Evolutionary conservation across 2,329 filamentous ascomycete species (phyloP), one percentile per base, ranked within the genome.

Genomic region (Trichoderma guizhouense): DNA sequence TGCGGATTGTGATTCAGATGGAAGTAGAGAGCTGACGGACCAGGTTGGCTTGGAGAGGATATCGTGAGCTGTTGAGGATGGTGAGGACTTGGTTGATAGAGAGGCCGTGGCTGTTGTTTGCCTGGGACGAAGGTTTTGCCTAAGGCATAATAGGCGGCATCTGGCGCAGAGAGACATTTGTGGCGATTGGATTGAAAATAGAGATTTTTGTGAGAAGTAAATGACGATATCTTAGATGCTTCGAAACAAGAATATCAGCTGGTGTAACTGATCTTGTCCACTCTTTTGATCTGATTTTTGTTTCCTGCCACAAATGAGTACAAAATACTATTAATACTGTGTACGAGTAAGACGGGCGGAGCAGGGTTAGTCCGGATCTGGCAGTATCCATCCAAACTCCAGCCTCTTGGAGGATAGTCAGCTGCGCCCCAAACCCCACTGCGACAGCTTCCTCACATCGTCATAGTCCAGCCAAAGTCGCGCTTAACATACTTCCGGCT

Each of bases 21-120:
- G 51, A 14, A 96, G 85, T 6, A 97, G 89, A 9, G 92, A 91
- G 39, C 89, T 85, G 75, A 97, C 91, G 60, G 95, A 97, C 95
- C 95, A 98, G 63, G 88, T 91, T 26, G 95, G 94, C 72, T 87
- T 86, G 18, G 89, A 86, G 69, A 95, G 89, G 69, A 92, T 84
- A n/a, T 82, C 79, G 62, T 82, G 77, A 68, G 74, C 76, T 57
- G 70, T 77, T 69, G 61, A 71, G 70, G 43, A 75, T 72, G 21
- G 69, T 71, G 62, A 72, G 72, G 34, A 74, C 71, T 21, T 73
- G 24, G 69, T 63, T 65, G 75, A 72, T 60, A 73, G 62, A 51
- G 74, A 74, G 68, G 74, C 74, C 43, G 74, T 57, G 69, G 72
- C 24, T 21, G 62, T 66, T 68, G 7, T 68, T 39, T 43, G 69